Evolutionary conservation across 495 filamentous ascomycete species (phyloP).

Genomic region (Chaetomium cochliodes): DNA sequence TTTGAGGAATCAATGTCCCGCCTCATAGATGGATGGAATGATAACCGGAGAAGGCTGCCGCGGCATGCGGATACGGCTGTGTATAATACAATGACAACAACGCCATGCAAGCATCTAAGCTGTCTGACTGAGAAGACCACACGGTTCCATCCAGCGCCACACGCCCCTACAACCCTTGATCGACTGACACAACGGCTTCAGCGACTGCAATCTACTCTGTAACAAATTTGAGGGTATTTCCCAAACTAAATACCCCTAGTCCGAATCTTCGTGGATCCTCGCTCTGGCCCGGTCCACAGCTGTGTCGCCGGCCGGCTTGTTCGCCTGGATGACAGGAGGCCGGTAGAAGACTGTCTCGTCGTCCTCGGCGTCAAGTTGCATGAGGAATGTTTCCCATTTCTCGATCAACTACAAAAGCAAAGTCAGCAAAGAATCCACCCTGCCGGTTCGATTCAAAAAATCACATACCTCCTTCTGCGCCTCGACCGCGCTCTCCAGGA

Average conservation of each 20-base stretch:
- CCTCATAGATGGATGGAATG: not conserved
- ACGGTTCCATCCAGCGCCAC: not conserved
- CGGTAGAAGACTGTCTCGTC: constrained; percentile 77
- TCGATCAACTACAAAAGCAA: constrained; percentile 74
- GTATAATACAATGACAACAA: constrained; percentile 26
- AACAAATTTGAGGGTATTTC: constrained; percentile 4
- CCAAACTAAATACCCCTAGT: constrained; percentile 35
- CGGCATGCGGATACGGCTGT: constrained; percentile 10
- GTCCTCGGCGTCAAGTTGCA: constrained; percentile 91
- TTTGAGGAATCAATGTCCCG: not conserved
- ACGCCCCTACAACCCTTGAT: not conserved
- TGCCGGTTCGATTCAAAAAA: not conserved
- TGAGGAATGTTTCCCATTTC: constrained; percentile 95
- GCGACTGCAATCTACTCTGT: not conserved
- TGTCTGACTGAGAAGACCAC: not conserved
- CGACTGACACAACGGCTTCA: not conserved
- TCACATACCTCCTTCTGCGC: constrained; percentile 91
- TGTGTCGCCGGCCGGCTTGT: constrained; percentile 48
- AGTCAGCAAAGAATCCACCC: constrained; percentile 27
- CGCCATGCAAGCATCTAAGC: not conserved
- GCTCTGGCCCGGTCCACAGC: constrained; percentile 52
- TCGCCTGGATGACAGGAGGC: constrained; percentile 51
- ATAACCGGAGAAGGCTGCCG: constrained; percentile 8
- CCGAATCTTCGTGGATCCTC: constrained; percentile 53
- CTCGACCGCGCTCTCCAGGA: constrained; percentile 92